A percentile compares a stretch with the other conserved stretches of the same genome.
Conservation (phyloP, 495 filamentous ascomycete genomes). For the Glonium stellatum region DNA sequence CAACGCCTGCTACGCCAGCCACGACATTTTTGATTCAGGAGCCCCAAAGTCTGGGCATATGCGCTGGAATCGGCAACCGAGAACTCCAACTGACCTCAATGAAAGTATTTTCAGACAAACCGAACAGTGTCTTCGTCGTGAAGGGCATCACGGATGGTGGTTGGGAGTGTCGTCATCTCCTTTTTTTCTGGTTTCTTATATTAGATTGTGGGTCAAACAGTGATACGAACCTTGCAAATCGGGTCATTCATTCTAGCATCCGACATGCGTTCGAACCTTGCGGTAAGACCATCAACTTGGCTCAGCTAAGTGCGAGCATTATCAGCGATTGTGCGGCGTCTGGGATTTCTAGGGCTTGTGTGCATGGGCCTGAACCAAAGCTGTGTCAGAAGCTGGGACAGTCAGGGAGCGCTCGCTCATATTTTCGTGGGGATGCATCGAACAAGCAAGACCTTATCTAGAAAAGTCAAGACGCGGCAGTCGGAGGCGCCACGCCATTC, state of each 20-base stretch:
- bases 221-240: slow-evolving; percentile 1
- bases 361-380: background rate
- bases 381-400: slow-evolving; percentile 3
- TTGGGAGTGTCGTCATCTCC: background rate
- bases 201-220: background rate
- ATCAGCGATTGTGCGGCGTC: background rate
- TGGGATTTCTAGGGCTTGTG: background rate
- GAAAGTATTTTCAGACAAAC: background rate
- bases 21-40: background rate
- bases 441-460: slow-evolving; percentile 3
- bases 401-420: background rate
- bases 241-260: background rate
- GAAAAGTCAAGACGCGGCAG: background rate
- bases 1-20: background rate
- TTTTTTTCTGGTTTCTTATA: slow-evolving; percentile 2
- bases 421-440: background rate
- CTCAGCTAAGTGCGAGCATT: background rate
- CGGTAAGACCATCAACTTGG: background rate
- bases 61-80: background rate
- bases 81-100: background rate
- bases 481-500: slow-evolving; percentile 8
- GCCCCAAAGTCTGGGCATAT: background rate
- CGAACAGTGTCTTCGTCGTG: background rate
- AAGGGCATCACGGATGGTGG: background rate
- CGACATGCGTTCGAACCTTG: background rate